Conservation (phyloP, 495 filamentous ascomycete genomes). For the Podospora tetraspora region DNA sequence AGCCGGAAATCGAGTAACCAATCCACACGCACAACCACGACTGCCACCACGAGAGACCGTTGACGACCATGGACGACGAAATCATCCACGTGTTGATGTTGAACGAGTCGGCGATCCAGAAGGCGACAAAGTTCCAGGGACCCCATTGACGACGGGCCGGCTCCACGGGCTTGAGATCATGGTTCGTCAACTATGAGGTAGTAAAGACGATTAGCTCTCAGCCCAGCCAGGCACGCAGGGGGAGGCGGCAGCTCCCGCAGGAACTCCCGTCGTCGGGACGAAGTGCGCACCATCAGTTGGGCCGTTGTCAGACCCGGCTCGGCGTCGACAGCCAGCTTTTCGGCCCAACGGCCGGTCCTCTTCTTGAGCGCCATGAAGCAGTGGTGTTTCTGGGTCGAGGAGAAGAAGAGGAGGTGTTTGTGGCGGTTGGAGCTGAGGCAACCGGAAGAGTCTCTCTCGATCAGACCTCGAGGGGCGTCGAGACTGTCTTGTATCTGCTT, state of each 20-base stretch:
- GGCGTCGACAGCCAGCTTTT: constrained; percentile 62
- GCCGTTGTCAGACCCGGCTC: constrained; percentile 77
- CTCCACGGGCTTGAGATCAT: constrained; percentile 89
- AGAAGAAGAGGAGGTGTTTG: not conserved
- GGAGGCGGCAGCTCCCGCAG: not conserved
- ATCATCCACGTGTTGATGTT: constrained; percentile 99
- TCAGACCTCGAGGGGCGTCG: not conserved
- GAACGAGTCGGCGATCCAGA: constrained; percentile 91
- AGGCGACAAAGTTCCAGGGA: constrained; percentile 81
- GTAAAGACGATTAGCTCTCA: constrained; percentile 13
- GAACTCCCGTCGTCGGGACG: not conserved
- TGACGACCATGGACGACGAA: constrained; percentile 68
- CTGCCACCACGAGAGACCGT: constrained; percentile 90
- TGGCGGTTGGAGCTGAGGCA: not conserved
- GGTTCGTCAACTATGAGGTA: constrained; percentile 61
- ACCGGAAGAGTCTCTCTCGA: not conserved
- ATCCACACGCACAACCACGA: constrained; percentile 87
- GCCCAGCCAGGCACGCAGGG: not conserved
- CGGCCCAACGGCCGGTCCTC: constrained; percentile 26
- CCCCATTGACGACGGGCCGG: constrained; percentile 81
- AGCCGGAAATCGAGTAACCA: constrained; percentile 71
- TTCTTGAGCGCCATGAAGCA: constrained; percentile 12
- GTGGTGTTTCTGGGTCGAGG: not conserved
- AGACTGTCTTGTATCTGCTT: not conserved
- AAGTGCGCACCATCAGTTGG: constrained; percentile 63